phyloP scores from a whole-genome alignment of 2,329 filamentous ascomycete genomes.

The Huntiella decipiens region DNA sequence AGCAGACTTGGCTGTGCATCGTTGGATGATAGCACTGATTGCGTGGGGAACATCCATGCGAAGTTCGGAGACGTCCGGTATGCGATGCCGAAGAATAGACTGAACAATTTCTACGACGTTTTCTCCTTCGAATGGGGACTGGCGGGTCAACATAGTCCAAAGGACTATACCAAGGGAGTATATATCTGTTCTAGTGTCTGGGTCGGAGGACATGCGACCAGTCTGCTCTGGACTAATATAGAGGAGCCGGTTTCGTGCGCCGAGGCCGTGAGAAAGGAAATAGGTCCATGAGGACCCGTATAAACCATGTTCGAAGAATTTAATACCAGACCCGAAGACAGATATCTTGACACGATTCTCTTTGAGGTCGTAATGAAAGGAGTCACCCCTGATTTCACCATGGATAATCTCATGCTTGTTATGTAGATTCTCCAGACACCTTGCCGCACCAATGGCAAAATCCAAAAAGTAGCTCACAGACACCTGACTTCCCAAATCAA shows the following conservation, averaged over 20 bases:
- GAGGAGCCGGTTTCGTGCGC: conserved; percentile 72
- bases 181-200: conserved; percentile 80
- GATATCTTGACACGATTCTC: conserved; percentile 56
- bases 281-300: conserved; percentile 71
- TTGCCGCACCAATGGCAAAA: conserved; percentile 73
- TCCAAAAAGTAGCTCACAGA: conserved; percentile 64
- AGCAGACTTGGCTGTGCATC: conserved; percentile 79
- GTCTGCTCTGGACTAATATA: conserved; percentile 94
- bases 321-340: conserved; percentile 69
- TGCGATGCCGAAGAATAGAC: conserved; percentile 60
- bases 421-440: conserved; percentile 80
- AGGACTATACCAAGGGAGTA: conserved; percentile 82
- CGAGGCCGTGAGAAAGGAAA: conserved; percentile 55
- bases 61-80: conserved; percentile 57
- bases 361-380: conserved; percentile 67
- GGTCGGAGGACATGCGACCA: conserved; percentile 77
- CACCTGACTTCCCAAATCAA: conserved; percentile 37
- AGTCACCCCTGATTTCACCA: conserved; percentile 76
- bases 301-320: conserved; percentile 80
- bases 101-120: conserved; percentile 82
- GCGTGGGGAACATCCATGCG: conserved; percentile 72
- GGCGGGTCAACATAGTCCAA: conserved; percentile 67
- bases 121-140: conserved; percentile 60
- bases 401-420: conserved; percentile 74
- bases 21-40: conserved; percentile 66